phyloP scores from a whole-genome alignment of 2,329 filamentous ascomycete species.

The Trichoderma atrobrunneum region DNA sequence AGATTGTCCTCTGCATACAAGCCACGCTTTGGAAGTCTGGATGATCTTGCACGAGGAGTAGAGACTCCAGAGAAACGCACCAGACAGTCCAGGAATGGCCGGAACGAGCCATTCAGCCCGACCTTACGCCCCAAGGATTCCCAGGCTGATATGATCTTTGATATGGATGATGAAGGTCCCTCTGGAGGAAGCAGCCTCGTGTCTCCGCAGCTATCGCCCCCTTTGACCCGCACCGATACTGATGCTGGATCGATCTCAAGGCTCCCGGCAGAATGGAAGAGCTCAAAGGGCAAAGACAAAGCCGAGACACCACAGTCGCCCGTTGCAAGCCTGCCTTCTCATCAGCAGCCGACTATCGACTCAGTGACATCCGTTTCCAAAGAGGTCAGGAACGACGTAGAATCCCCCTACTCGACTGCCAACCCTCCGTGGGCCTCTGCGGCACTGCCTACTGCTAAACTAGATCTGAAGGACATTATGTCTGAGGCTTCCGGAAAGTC shows the following conservation, averaged over 20 bases:
- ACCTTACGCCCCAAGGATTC: slow-evolving; percentile 66
- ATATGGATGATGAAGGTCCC: slow-evolving; percentile 79
- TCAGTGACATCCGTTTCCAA: background rate
- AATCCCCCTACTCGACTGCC: slow-evolving; percentile 19
- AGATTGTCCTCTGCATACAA: slow-evolving; percentile 60
- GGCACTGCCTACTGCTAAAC: slow-evolving; percentile 57
- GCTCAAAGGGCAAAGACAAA: slow-evolving; percentile 28
- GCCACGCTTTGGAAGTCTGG: slow-evolving; percentile 59
- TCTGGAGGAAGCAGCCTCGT: slow-evolving; percentile 31
- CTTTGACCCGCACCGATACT: slow-evolving; percentile 24
- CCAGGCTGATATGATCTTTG: slow-evolving; percentile 77
- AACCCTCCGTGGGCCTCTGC: slow-evolving; percentile 50
- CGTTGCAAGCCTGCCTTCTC: slow-evolving; percentile 20
- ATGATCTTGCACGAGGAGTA: slow-evolving; percentile 51
- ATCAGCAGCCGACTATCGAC: background rate
- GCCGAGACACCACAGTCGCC: slow-evolving; percentile 21
- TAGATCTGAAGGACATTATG: slow-evolving; percentile 78
- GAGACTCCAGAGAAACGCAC: slow-evolving; percentile 45
- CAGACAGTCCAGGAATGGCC: slow-evolving; percentile 44
- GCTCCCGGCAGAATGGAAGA: slow-evolving; percentile 31
- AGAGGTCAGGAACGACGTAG: background rate
- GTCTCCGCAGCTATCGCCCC: slow-evolving; percentile 25
- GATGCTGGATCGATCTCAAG: slow-evolving; percentile 31
- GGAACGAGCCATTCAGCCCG: slow-evolving; percentile 63
- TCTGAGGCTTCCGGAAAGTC: slow-evolving; percentile 52